Conservation (phyloP, 495 filamentous ascomycete species). For the Xylaria intraflava region DNA sequence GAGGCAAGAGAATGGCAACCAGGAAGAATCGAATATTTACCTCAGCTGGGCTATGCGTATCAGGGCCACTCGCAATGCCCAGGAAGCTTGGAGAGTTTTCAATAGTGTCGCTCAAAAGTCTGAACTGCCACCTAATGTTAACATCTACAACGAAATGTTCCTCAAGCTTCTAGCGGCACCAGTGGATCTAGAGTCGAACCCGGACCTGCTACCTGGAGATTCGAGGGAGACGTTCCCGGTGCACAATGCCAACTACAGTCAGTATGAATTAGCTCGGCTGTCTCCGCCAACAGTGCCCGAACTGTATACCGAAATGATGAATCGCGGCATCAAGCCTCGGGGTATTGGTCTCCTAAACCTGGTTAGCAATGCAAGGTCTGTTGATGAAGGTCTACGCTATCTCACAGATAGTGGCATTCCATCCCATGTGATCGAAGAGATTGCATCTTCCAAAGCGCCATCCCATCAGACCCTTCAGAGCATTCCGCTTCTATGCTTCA, state of each 20-base stretch:
- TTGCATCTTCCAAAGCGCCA: slow-evolving; percentile 12
- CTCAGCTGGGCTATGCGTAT: slow-evolving; percentile 32
- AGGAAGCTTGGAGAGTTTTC: slow-evolving; percentile 42
- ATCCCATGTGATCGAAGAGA: slow-evolving; percentile 7
- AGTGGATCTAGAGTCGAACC: slow-evolving; percentile 4
- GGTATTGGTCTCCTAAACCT: slow-evolving; percentile 31
- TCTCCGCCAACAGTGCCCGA: slow-evolving; percentile 31
- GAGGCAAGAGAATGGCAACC: slow-evolving; percentile 14
- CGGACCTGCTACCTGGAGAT: slow-evolving; percentile 33
- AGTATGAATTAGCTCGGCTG: slow-evolving; percentile 35
- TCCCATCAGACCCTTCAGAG: slow-evolving; percentile 13
- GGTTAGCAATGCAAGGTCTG: slow-evolving; percentile 26
- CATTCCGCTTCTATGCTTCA: slow-evolving; percentile 25
- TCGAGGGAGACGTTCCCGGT: slow-evolving; percentile 29
- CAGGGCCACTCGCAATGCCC: slow-evolving; percentile 35
- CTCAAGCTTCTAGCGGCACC: slow-evolving; percentile 30
- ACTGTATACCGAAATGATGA: slow-evolving; percentile 35
- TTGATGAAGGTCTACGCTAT: slow-evolving; percentile 28
- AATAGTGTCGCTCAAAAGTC: slow-evolving; percentile 21
- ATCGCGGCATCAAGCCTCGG: slow-evolving; percentile 28
- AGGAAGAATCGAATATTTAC: slow-evolving; percentile 22
- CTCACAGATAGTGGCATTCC: slow-evolving; percentile 29
- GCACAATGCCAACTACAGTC: slow-evolving; percentile 35
- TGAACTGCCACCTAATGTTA: slow-evolving; percentile 20
- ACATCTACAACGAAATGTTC: slow-evolving; percentile 42